phyloP scores from a whole-genome alignment of 164 flowering plant genomes.

The Sedum album region DNA sequence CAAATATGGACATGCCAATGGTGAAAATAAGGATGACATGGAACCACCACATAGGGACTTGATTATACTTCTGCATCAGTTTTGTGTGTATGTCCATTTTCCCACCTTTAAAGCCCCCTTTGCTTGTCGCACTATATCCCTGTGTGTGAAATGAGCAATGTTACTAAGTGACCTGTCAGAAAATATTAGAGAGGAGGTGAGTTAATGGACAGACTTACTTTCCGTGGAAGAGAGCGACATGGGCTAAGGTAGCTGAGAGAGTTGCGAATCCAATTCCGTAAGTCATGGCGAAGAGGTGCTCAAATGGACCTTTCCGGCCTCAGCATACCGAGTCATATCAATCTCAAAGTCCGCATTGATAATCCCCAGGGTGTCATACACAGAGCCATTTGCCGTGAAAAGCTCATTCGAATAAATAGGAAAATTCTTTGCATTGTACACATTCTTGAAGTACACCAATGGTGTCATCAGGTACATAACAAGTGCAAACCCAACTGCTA shows the following conservation, averaged over 20 bases:
- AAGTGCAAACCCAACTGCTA: slow-evolving; percentile 36
- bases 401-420: slow-evolving; percentile 36
- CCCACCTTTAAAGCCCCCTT: slow-evolving; percentile 46
- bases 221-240: slow-evolving; percentile 65
- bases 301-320: slow-evolving; percentile 33
- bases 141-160: slow-evolving; percentile 15
- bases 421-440: slow-evolving; percentile 46
- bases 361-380: slow-evolving; percentile 21
- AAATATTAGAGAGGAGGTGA: not conserved
- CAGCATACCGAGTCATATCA: slow-evolving; percentile 22
- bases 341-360: slow-evolving; percentile 25
- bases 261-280: slow-evolving; percentile 83
- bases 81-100: slow-evolving; percentile 64
- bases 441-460: slow-evolving; percentile 30
- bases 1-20: slow-evolving; percentile 44
- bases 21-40: slow-evolving; percentile 40
- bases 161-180: no score
- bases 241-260: slow-evolving; percentile 55
- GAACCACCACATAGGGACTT: slow-evolving; percentile 87
- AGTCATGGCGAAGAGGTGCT: slow-evolving; percentile 69
- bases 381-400: slow-evolving; percentile 27
- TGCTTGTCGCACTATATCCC: slow-evolving; percentile 69
- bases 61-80: slow-evolving; percentile 61
- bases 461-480: slow-evolving; percentile 54
- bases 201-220: slow-evolving; percentile 23